phyloP scores from a whole-genome alignment of 495 filamentous ascomycete species.

The Neurospora discreta region DNA sequence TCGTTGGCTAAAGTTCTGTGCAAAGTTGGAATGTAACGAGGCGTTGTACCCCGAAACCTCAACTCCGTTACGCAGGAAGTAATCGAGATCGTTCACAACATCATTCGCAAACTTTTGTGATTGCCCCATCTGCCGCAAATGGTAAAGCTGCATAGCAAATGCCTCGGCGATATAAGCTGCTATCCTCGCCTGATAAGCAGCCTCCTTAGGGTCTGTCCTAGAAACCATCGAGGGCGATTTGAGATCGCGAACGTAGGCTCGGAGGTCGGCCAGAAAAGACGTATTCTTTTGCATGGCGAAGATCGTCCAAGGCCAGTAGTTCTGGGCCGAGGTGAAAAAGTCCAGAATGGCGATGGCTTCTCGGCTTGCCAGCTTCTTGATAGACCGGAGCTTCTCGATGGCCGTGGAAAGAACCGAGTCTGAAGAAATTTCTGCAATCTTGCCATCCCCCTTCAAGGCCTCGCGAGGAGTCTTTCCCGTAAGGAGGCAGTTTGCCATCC shows the following conservation, averaged over 20 bases:
- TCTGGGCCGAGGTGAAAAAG: constrained; percentile 75
- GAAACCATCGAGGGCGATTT: constrained; percentile 34
- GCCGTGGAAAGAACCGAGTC: constrained; percentile 65
- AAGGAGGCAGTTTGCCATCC: constrained; percentile 85
- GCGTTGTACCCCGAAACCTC: constrained; percentile 65
- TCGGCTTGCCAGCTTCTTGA: constrained; percentile 49
- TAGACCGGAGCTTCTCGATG: constrained; percentile 57
- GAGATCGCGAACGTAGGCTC: constrained; percentile 55
- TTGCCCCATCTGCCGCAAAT: constrained; percentile 61
- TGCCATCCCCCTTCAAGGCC: constrained; percentile 45
- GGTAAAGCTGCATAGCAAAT: constrained; percentile 83
- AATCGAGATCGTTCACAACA: constrained; percentile 61
- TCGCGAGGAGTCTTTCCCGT: constrained; percentile 76
- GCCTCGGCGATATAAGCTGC: constrained; percentile 76
- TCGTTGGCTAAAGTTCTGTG: constrained; percentile 68
- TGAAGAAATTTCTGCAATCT: constrained; percentile 34
- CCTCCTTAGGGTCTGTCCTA: constrained; percentile 36
- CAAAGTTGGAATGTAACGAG: constrained; percentile 74
- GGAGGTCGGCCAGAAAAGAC: constrained; percentile 56
- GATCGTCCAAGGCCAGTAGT: constrained; percentile 88
- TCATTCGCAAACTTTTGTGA: constrained; percentile 49
- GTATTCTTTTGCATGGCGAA: constrained; percentile 61
- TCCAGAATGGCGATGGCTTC: constrained; percentile 65
- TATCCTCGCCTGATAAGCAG: constrained; percentile 54
- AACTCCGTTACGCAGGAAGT: constrained; percentile 64